Evolutionary conservation across 805 yeast species (phyloP).

Genomic region (Pichia scutulata): DNA sequence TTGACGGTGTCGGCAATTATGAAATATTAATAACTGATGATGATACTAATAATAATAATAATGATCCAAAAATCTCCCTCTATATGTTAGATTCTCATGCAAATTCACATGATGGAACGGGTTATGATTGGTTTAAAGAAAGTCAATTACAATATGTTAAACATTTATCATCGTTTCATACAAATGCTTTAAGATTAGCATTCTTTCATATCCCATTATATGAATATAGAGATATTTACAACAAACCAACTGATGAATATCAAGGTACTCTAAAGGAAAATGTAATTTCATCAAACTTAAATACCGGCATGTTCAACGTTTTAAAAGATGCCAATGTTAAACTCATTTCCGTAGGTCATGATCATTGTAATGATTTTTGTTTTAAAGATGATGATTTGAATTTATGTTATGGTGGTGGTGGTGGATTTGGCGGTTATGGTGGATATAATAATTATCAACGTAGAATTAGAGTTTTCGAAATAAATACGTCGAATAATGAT

Average conservation of each 20-base stretch:
- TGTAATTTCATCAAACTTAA: constrained; percentile 67
- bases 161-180: constrained; percentile 5
- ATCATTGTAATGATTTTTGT: constrained; percentile 92
- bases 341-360: constrained; percentile 84
- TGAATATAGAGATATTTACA: constrained; percentile 41
- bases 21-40: constrained; percentile 47
- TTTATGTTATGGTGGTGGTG: constrained; percentile 92
- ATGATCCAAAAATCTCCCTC: constrained; percentile 42
- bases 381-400: constrained; percentile 46
- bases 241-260: constrained; percentile 15
- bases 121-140: constrained; percentile 72
- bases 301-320: constrained; percentile 56
- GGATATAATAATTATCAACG: constrained; percentile 88
- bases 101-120: constrained; percentile 58
- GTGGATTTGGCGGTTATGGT: constrained; percentile 94
- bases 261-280: constrained; percentile 67
- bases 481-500: constrained; percentile 40
- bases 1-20: constrained; percentile 84
- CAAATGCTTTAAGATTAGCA: constrained; percentile 58
- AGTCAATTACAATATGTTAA: constrained; percentile 19
- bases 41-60: constrained; percentile 19
- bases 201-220: constrained; percentile 94
- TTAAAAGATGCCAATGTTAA: constrained; percentile 62
- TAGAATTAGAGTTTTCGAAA: constrained; percentile 63
- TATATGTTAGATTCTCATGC: constrained; percentile 84